Evolutionary conservation across 257 asterid species (phyloP).

Genomic region (Fraxinus americana): DNA sequence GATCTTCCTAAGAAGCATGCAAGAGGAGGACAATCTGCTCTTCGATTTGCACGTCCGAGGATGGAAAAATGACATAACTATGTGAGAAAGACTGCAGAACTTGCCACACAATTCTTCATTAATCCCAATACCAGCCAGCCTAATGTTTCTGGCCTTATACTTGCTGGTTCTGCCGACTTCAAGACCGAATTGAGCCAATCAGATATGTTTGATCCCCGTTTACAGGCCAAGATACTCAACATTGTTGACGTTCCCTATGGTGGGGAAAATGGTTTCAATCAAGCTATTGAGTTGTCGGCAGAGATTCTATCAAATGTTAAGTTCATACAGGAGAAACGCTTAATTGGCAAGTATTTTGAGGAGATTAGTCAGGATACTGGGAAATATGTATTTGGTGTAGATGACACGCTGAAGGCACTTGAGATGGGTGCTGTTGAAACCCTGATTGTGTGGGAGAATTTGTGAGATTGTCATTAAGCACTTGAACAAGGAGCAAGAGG

Average conservation of each 20-base stretch:
- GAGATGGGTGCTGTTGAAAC: constrained; percentile 47
- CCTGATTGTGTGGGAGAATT: constrained; percentile 41
- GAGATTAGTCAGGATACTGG: constrained; percentile 44
- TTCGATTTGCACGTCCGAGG: constrained; percentile 42
- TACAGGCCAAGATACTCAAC: constrained; percentile 41
- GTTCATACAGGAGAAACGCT: constrained; percentile 43
- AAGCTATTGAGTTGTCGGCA: constrained; percentile 41
- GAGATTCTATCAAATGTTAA: constrained; percentile 40
- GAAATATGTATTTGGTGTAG: constrained; percentile 37
- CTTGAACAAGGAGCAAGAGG: constrained; percentile 38
- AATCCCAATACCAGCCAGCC: constrained; percentile 42
- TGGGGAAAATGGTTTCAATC: constrained; percentile 42
- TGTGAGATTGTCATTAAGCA: constrained; percentile 36
- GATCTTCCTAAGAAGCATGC: constrained; percentile 44
- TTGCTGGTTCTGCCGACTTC: constrained; percentile 44
- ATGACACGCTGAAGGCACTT: constrained; percentile 36
- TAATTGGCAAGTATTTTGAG: constrained; percentile 38
- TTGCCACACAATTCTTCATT: constrained; percentile 41
- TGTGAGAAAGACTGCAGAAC: constrained; percentile 42
- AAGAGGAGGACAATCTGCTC: constrained; percentile 43
- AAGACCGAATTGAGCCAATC: constrained; percentile 43
- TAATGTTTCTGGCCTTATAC: constrained; percentile 40
- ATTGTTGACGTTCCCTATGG: constrained; percentile 44
- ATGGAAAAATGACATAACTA: constrained; percentile 44
- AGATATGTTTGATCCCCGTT: constrained; percentile 39